These are phyloP conservation scores for Phytophthora europaea DNA, from an alignment of 352 stramenopile species.

Conservation along the genomic window DNA sequence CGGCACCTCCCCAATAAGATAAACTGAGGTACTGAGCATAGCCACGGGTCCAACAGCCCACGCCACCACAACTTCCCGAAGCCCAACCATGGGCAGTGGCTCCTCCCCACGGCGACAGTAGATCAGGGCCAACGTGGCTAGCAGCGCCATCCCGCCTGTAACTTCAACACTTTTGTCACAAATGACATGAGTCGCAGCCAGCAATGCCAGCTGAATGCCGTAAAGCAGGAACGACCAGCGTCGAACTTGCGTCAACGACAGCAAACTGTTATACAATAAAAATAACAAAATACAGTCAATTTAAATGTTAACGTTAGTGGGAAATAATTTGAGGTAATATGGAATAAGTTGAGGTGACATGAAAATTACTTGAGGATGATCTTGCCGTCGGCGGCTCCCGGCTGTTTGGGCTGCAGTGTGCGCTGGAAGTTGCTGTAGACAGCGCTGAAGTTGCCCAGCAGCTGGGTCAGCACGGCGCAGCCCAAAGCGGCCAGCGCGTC, in stretches of 20 bases:
- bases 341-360: not conserved
- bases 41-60: constrained; percentile 59
- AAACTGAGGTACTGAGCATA: constrained; percentile 64
- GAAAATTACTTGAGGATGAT: constrained; percentile 75
- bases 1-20: constrained; percentile 55
- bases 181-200: constrained; percentile 50
- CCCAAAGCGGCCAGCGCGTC: constrained; percentile 51
- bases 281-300: constrained; percentile 3
- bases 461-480: constrained; percentile 71
- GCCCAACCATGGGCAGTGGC: constrained; percentile 49
- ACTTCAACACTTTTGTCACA: constrained; percentile 48
- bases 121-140: constrained; percentile 58
- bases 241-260: constrained; percentile 78
- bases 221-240: constrained; percentile 77
- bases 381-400: constrained; percentile 32
- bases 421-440: constrained; percentile 83
- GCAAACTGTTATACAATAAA: constrained; percentile 46
- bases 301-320: not conserved
- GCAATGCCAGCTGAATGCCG: constrained; percentile 48
- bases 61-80: constrained; percentile 65
- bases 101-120: constrained; percentile 60
- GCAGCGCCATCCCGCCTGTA: constrained; percentile 34
- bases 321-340: constrained; percentile 3
- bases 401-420: constrained; percentile 59
- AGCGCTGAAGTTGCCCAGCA: constrained; percentile 75